Base-by-base conservation (phyloP, 495 filamentous ascomycete genomes). In the Haplographium delicatum region DNA sequence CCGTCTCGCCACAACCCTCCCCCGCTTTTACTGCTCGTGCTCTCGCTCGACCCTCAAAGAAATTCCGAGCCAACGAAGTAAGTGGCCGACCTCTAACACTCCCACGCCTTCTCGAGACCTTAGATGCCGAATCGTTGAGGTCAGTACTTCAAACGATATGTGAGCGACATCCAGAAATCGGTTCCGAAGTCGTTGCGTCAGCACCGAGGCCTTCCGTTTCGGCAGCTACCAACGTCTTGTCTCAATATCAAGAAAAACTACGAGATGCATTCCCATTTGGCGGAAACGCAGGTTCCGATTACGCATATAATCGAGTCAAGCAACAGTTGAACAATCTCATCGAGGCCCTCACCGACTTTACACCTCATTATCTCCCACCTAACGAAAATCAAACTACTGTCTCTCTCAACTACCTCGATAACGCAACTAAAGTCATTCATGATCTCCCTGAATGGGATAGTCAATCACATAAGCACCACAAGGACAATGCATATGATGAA, bases 401-500 rank as follows among this genome's bases (percentile, higher is more conserved):
- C 9, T 95, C 89, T 5, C 68, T 98, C 52, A 82, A 80, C 50
- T 98, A 87, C 61, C 78, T 98, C 23, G 89, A 98, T 50, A 84
- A 80, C 19, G 93, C 84, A 15, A 98, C 91, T 11, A 83, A 91
- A 44, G 78, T 96, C 35, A 85, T 97, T 38, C 91, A 97, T 65
- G 77, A 81, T 13, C 72, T 98, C 31, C 93, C 93, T 4, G 79
- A 88, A 42, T 97, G 88, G 87, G 84, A 85, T 53, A 86, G 81
- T 45, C 86, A 83, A 33, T 79, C 85, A 54, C 84, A 97, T 65
- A 91, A 90, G 49, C 76, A 93, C 55, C 86, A 93, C 72, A 95
- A 96, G 65, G 81, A 93, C 53, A 88, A 88, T 54, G 89, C 91
- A 11, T 97, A 97, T 63, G 91, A 98, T 58, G 94, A 96, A 65